These are phyloP conservation scores for Pelargonium fulgidum DNA, from an alignment of 441 rosid species.

Conservation along the genomic window DNA sequence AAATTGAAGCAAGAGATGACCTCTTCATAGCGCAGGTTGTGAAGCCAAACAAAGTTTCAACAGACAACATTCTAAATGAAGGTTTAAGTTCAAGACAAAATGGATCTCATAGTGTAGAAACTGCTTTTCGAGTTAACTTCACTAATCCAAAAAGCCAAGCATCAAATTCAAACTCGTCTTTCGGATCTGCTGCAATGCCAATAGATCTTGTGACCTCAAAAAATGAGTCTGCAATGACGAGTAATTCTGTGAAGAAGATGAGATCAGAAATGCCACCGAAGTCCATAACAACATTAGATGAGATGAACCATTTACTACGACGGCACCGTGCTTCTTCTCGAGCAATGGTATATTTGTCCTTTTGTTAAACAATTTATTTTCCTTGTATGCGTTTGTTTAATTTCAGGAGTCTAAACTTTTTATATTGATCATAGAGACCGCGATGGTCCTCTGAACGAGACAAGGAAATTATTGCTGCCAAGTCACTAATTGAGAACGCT, in stretches of 20 bases:
- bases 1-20: slow-evolving; percentile 19
- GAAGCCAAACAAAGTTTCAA: slow-evolving; percentile 20
- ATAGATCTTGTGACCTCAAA: slow-evolving; percentile 19
- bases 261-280: slow-evolving; percentile 74
- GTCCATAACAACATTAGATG: slow-evolving; percentile 53
- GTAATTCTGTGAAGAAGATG: slow-evolving; percentile 42
- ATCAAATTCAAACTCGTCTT: slow-evolving; percentile 29
- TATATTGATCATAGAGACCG: slow-evolving; percentile 56
- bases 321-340: slow-evolving; percentile 59
- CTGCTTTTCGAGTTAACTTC: slow-evolving; percentile 16
- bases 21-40: slow-evolving; percentile 25
- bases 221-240: slow-evolving; percentile 26
- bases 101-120: slow-evolving; percentile 17
- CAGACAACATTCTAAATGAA: slow-evolving; percentile 17
- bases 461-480: slow-evolving; percentile 59
- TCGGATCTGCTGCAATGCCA: slow-evolving; percentile 19
- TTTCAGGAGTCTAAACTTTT: slow-evolving; percentile 11
- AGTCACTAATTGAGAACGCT: slow-evolving; percentile 60
- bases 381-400: slow-evolving; percentile 14
- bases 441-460: slow-evolving; percentile 70
- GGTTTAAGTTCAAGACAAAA: slow-evolving; percentile 22
- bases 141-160: slow-evolving; percentile 19
- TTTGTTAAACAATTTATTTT: neutral
- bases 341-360: slow-evolving; percentile 46
- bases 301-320: slow-evolving; percentile 51